These are phyloP conservation scores for Anaeramoeba flamelloides DNA, from an alignment of 78 protist genomes.

Conservation along the genomic window DNA sequence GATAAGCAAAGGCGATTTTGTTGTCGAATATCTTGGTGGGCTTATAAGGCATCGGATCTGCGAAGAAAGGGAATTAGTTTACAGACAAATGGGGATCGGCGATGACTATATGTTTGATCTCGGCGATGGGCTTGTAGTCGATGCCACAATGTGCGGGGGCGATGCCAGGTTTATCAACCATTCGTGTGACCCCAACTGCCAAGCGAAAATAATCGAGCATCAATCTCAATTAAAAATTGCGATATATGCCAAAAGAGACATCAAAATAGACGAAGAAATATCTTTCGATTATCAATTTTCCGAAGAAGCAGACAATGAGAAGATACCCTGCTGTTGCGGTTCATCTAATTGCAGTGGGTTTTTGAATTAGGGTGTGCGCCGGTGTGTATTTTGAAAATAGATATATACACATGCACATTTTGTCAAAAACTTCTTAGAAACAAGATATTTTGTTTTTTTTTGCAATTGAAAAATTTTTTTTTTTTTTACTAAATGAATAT, in stretches of 20 bases:
- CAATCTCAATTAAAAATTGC: conserved; percentile 46
- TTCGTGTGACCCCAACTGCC: conserved; percentile 88
- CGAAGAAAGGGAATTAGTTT: conserved; percentile 59
- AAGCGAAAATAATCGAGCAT: conserved; percentile 51
- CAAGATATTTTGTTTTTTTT: too few relatives aligned
- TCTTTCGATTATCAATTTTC: conserved; percentile 85
- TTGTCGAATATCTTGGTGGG: conserved; percentile 76
- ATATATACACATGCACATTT: too few relatives aligned
- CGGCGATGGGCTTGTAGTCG: conserved; percentile 64
- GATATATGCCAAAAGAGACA: conserved; percentile 58
- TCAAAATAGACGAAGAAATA: conserved; percentile 59
- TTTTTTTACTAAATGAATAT: too few relatives aligned
- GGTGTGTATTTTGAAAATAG: too few relatives aligned
- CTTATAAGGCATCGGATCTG: conserved; percentile 55
- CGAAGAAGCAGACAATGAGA: conserved; percentile 52
- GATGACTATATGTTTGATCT: conserved; percentile 72
- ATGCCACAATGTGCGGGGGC: conserved; percentile 81
- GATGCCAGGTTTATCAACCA: conserved; percentile 93
- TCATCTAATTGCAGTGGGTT: conserved; percentile 34
- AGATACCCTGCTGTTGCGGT: conserved; percentile 80
- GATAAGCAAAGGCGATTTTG: conserved; percentile 24
- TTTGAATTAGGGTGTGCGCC: too few relatives aligned
- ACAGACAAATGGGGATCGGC: conserved; percentile 36
- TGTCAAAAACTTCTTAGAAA: too few relatives aligned
- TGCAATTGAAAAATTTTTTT: too few relatives aligned